Evolutionary conservation across 768 basidiomycete species (phyloP).

Genomic region (Russula emetica): DNA sequence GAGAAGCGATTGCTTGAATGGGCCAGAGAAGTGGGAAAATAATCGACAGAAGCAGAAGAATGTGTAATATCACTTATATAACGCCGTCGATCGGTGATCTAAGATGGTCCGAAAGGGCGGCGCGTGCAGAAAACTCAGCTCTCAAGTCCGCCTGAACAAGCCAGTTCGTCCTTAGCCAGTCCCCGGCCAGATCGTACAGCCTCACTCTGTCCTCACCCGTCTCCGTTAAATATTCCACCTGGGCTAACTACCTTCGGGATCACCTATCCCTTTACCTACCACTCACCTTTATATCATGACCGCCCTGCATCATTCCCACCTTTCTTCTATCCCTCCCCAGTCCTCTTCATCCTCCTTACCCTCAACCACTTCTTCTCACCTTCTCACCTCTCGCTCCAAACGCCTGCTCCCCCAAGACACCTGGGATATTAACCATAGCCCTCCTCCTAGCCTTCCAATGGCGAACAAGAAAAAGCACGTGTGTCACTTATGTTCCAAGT

Average conservation of each 20-base stretch:
- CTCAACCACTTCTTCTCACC: slow-evolving; percentile 5
- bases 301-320: slow-evolving; percentile 10
- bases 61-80: slow-evolving; percentile 1
- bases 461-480: slow-evolving; percentile 43
- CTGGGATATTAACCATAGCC: not conserved
- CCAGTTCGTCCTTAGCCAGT: slow-evolving; percentile 1
- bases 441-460: not conserved
- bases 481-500: slow-evolving; percentile 67
- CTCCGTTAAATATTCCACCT: slow-evolving; percentile 4
- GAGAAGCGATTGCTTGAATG: not conserved
- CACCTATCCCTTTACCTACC: not conserved
- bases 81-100: slow-evolving; percentile 8
- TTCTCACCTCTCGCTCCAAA: not conserved
- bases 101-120: not conserved
- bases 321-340: slow-evolving; percentile 14
- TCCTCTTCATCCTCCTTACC: slow-evolving; percentile 7
- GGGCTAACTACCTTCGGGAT: not conserved
- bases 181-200: not conserved
- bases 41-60: slow-evolving; percentile 8
- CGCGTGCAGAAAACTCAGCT: slow-evolving; percentile 19
- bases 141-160: slow-evolving; percentile 19
- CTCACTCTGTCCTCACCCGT: not conserved
- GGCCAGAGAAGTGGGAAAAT: slow-evolving; percentile 9
- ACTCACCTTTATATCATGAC: slow-evolving; percentile 8
- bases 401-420: not conserved